Evolutionary conservation across 495 filamentous ascomycete genomes (phyloP), one percentile per base, ranked within the genome.

Genomic region (Penicillium paradoxum): DNA sequence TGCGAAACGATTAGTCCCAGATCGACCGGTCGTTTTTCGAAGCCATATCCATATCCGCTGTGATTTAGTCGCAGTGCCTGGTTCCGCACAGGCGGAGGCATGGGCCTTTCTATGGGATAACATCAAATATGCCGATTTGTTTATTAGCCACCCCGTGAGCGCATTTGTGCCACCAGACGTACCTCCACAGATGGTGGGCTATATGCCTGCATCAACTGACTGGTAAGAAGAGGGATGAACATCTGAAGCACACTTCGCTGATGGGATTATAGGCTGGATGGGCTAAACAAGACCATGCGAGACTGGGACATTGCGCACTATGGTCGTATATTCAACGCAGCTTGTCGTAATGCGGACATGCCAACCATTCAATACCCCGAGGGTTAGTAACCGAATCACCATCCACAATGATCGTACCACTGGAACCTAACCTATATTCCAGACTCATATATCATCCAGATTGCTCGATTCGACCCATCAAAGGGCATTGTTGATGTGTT

Each of bases 401-500:
- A 21, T 9, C 29, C 13, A 6, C 10, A 10, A 42, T 18, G 9
- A 15, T 22, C 30, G 10, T 24, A 41, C 54, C 14, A 33, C 32
- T 36, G 17, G 14, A 49, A 8, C 0, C 42, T 38, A 45, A 41
- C 49, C 43, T 21, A 60, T 18, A 19, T 5, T 32, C n/a, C 14
- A 83, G 79, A 76, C 55, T 75, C 83, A 49, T 96, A 92, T 64
- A 87, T 96, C 56, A 75, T 85, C 32, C 90, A 96, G 64, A 81
- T 93, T 38, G 85, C 90, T 7, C 84, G 90, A 14, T 96, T 96
- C 62, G 90, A 96, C 55, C 90, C 90, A 0, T 81, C 87, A 34
- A 95, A 95, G 71, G 90, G 90, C 22, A 91, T 93, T 41, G 81
- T 84, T 1, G 87, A 89, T 43, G 88, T 91, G 3, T 74, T 95